Base-by-base conservation (phyloP, 1,284 basidiomycete genomes). In the Rhodotorula sp. region DNA sequence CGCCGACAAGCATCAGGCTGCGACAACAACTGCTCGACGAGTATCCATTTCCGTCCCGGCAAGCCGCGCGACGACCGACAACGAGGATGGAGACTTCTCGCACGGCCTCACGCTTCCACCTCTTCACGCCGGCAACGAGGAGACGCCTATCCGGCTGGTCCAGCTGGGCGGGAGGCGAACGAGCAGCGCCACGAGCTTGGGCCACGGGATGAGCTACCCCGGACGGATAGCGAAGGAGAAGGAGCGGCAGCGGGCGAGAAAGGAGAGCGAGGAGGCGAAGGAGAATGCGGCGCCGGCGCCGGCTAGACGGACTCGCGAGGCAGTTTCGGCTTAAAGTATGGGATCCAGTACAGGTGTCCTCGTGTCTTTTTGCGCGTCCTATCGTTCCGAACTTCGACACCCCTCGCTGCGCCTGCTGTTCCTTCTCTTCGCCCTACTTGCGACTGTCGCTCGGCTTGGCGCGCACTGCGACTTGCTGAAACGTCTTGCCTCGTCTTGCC, bases 51-150 rank as follows among this genome's bases (percentile, higher is more conserved):
- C 47, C 5, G 56, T 54, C 3, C 37, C 28, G n/a, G 54, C 62
- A 7, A 46, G 54, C n/a, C 47, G 31, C 11, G 4, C 54, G 15
- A 8, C 10, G 9, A 16, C 16, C 31, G 46, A 16, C 46, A 63
- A 58, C 16, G 53, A 65, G 18, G 64, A 53, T 24, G 30, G n/a
- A 20, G 64, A 48, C 40, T 28, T 31, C 9, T 59, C 58, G 59
- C 65, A 62, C 48, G 65, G 62, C 40, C 44, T 67, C 16, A 67
- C 65, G 20, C 59, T 67, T 30, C 59, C 60, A n/a, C 54, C 65
- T 20, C 20, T 26, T 26, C 55, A 53, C 31, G 24, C 34, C 37
- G 60, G 50, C 6, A 37, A 62, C 50, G 64, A 65, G 34, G 47
- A 60, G 47, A 65, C 64, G 6, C 64, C 64, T 3, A 60, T 59